Base-by-base conservation (phyloP, 257 asterid species). In the Oldenlandia corymbosa region DNA sequence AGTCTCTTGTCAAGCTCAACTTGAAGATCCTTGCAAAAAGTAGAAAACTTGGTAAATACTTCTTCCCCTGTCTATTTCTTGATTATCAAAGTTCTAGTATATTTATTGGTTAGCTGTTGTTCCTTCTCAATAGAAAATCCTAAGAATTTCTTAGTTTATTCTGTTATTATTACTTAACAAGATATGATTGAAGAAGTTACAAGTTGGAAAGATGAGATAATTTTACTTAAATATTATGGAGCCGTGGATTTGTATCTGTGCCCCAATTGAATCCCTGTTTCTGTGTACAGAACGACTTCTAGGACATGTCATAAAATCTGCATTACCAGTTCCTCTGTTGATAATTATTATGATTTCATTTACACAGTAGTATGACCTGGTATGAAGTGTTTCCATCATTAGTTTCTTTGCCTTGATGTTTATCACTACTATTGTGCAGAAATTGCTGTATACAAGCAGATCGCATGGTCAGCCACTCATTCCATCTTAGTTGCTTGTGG, bases 1-100 rank as follows among this genome's bases (percentile, higher is more conserved):
- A 80, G 56, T 79, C 91, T 59, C 87, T 85, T 12, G 95, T 88
- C 67, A 88, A 83, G 85, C 87, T 88, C 74, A 85, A 85, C 80
- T 74, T 87, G 17, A 87, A 81, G 73, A 76, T 85, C 69, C 85
- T 77, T 60, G 65, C 75, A 28, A 74, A 48, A 66, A 83, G 70
- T 46, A 73, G 75, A 68, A 83, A 76, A 71, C 67, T 88, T 75
- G 94, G 95, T 88, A 78, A 5, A 64, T 9, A n/a, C 62, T 21
- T 12, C 45, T 46, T 17, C 51, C 24, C 48, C 1, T 28, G 65
- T 21, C 53, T 34, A 46, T 41, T 53, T 48, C 49, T 50, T 14
- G 14, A 3, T 4, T 26, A 16, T 26, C 24, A 7, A 17, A 12
- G 4, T 17, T 26, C 1, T 18, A 26, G 16, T 61, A 16, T 43